These are phyloP conservation scores for Erodium texanum DNA, from an alignment of 441 rosid species.

Conservation along the genomic window DNA sequence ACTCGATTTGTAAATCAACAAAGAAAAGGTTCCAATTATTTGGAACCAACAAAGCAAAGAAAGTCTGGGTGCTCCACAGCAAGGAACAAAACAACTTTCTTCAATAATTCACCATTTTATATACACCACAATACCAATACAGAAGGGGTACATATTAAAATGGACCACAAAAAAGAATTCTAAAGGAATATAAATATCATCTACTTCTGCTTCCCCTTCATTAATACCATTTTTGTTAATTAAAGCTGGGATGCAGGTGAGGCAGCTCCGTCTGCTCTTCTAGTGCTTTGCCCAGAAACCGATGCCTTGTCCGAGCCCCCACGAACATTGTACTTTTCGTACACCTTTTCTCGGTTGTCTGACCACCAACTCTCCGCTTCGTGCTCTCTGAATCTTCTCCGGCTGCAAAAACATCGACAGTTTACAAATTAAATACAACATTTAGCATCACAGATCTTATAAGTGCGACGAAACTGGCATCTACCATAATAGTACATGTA, in stretches of 20 bases:
- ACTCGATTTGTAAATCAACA: too few relatives aligned
- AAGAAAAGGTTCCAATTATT: too few relatives aligned
- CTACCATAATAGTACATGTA: background rate
- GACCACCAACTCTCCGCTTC: constrained; percentile 99
- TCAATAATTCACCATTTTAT: background rate
- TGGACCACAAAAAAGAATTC: background rate
- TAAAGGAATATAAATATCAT: constrained; percentile 4
- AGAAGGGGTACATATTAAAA: background rate
- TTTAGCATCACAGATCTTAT: background rate
- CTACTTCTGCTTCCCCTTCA: constrained; percentile 16
- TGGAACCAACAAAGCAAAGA: too few relatives aligned
- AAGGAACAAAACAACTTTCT: background rate
- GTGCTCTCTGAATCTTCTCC: constrained; percentile 89
- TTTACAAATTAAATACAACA: too few relatives aligned
- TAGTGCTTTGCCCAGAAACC: constrained; percentile 40
- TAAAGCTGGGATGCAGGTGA: constrained; percentile 40
- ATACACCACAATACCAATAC: background rate
- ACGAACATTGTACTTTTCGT: constrained; percentile 66
- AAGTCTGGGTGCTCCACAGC: too few relatives aligned
- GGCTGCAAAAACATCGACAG: constrained; percentile 37
- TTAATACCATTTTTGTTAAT: background rate
- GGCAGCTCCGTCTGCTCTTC: constrained; percentile 59
- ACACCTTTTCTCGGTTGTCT: constrained; percentile 88
- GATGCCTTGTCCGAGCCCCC: constrained; percentile 27
- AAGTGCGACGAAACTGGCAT: background rate